Percentiles rank a stretch among this genome's conserved stretches.
phyloP scores from a whole-genome alignment of 2,329 filamentous ascomycete genomes.

The Fusarium ramigenum region DNA sequence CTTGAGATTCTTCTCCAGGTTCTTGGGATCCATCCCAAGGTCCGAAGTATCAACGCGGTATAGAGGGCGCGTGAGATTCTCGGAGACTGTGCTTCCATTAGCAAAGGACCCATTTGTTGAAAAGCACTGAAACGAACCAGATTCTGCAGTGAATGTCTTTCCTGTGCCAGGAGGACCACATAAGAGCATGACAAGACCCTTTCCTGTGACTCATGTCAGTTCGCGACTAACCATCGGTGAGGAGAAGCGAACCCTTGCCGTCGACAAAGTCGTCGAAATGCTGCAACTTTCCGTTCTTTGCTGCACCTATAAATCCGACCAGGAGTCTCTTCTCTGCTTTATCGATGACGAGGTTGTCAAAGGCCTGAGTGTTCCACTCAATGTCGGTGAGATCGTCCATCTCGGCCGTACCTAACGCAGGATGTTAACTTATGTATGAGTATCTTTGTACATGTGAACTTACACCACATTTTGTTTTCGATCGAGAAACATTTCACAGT shows the following conservation, averaged over 20 bases:
- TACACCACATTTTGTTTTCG: too few relatives aligned
- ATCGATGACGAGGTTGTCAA: constrained; percentile 4
- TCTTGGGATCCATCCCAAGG: background rate
- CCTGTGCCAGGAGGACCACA: constrained; percentile 48
- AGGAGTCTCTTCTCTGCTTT: constrained; percentile 2
- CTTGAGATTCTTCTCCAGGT: background rate
- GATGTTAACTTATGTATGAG: too few relatives aligned
- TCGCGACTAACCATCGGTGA: rapidly evolving
- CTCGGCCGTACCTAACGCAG: too few relatives aligned
- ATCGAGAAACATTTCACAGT: too few relatives aligned
- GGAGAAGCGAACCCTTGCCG: background rate
- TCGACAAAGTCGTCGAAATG: background rate
- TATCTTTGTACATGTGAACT: too few relatives aligned
- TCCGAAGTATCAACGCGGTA: constrained; percentile 21
- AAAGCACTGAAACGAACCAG: background rate
- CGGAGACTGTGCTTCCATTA: constrained; percentile 20
- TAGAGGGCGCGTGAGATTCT: constrained; percentile 9
- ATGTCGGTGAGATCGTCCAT: background rate
- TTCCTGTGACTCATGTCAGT: background rate
- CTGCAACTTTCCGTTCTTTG: background rate
- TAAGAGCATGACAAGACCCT: constrained; percentile 48
- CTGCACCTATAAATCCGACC: background rate
- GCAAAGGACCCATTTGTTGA: background rate
- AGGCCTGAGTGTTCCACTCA: background rate
- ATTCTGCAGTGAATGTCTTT: constrained; percentile 53